Evolutionary conservation across 176 grass and related monocot genomes (phyloP).

Genomic region (Elaeis guineensis): DNA sequence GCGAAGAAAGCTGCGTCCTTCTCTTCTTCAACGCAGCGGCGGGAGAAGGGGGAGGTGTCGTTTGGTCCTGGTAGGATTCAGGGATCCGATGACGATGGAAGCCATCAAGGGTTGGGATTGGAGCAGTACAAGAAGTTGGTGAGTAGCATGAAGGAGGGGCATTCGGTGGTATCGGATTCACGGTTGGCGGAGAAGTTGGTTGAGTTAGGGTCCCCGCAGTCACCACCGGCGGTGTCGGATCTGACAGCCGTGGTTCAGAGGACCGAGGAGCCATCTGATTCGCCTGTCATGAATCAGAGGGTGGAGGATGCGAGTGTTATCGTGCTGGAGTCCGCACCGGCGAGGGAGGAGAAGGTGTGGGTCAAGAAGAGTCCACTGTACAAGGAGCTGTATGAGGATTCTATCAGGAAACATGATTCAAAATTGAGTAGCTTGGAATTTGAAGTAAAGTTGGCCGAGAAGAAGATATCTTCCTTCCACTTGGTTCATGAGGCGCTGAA

Average conservation of each 20-base stretch:
- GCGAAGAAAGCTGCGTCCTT: slow-evolving; percentile 3
- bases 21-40: not conserved
- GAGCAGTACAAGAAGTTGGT: slow-evolving; percentile 41
- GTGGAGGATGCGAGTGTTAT: slow-evolving; percentile 20
- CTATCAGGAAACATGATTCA: slow-evolving; percentile 27
- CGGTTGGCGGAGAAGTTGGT: too few species aligned
- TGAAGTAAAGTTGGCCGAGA: slow-evolving; percentile 35
- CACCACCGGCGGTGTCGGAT: slow-evolving; percentile 1
- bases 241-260: slow-evolving; percentile 4
- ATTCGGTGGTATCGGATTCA: not conserved
- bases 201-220: not conserved
- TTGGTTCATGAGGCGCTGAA: slow-evolving; percentile 4
- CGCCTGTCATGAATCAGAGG: slow-evolving; percentile 24
- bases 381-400: slow-evolving; percentile 37
- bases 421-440: slow-evolving; percentile 38
- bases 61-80: not conserved
- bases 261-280: slow-evolving; percentile 1
- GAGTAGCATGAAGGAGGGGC: slow-evolving; percentile 11
- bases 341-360: not conserved
- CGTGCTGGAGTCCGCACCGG: slow-evolving; percentile 4
- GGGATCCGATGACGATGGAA: slow-evolving; percentile 1
- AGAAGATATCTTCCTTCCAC: slow-evolving; percentile 20
- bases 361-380: slow-evolving; percentile 30
- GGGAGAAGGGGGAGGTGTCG: slow-evolving; percentile 1
- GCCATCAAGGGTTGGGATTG: slow-evolving; percentile 20